Evolutionary conservation across 139 green algal genomes (phyloP).

Genomic region (Desmodesmus armatus): DNA sequence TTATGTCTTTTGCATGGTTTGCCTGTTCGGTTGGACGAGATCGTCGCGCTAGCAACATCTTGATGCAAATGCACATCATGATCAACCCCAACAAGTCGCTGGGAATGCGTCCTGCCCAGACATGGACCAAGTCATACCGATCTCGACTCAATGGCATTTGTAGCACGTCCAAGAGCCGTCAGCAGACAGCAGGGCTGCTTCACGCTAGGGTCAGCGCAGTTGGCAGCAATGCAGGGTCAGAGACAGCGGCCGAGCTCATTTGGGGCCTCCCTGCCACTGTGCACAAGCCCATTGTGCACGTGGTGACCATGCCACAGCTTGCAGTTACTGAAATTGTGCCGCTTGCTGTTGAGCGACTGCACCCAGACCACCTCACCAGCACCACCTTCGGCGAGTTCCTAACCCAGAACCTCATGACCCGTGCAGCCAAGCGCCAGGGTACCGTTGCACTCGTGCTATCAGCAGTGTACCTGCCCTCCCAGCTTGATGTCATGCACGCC

Average conservation of each 20-base stretch:
- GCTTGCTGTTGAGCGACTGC: neutral
- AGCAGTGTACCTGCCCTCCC: conserved; percentile 10
- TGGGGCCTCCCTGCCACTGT: neutral
- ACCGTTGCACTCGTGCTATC: conserved; percentile 10
- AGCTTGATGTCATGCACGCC: neutral
- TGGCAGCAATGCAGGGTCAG: neutral
- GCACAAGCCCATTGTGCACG: neutral
- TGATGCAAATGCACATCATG: no score
- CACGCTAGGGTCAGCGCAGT: no score
- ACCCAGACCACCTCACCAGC: neutral
- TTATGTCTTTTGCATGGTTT: no score
- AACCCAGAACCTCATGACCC: neutral
- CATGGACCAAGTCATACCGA: no score
- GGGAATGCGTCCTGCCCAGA: no score
- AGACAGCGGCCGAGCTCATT: neutral
- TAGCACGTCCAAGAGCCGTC: neutral
- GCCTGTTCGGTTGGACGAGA: no score
- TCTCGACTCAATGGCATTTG: neutral
- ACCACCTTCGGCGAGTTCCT: neutral
- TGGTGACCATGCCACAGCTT: neutral
- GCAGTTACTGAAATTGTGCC: neutral
- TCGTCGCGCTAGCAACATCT: no score
- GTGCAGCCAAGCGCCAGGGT: neutral
- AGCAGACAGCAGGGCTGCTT: no score
- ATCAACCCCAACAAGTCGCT: no score